Evolutionary conservation across 2,329 filamentous ascomycete genomes (phyloP), one percentile per base, ranked within the genome.

Genomic region (Beauveria rudraprayagi): DNA sequence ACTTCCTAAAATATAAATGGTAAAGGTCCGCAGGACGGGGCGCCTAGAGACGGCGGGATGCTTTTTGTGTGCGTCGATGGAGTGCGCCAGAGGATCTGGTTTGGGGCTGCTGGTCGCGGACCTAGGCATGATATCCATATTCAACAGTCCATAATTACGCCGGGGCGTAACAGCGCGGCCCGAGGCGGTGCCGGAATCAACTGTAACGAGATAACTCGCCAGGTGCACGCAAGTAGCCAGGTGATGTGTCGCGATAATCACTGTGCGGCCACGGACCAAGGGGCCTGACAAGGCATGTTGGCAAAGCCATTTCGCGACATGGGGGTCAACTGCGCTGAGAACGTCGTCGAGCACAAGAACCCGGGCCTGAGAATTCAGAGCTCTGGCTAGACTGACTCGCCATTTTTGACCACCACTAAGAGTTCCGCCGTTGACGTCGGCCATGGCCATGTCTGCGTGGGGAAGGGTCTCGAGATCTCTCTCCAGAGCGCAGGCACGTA

Each of bases 401-500:
- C 88, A 90, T 66, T 86, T 83, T 70, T 92, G 89, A 0, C 89
- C 89, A 62, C 89, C 89, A 65, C 85, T 89, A 8, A 92, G 75
- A 65, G 90, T 89, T 66, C 91, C 88, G 9, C 89, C 89, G 65
- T 90, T 90, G 1, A 87, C 86, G 9, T 89, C 89, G 58, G 91
- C 88, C 65, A 90, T 86, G 0, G 89, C 91, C 30, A 80, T 71
- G 65, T 91, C 87, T 4, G 88, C 88, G 66, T 90, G 85, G 0
- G 81, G 75, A 8, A 92, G 78, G 78, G 89, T 87, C 19, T 85
- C 81, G 28, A 92, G 73, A 65, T 92, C 89, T 67, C 89, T 88
- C 41, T 80, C 78, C 19, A 92, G 70, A 1, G 87, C 87, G 63
- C 88, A 91, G 1, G 84, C 86, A 54, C 81, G 78, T 19, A 90